A percentile compares a stretch with the other conserved stretches of the same genome.
Conservation (phyloP, 148 eudicot genomes). For the Vaccinium myrtillus region DNA sequence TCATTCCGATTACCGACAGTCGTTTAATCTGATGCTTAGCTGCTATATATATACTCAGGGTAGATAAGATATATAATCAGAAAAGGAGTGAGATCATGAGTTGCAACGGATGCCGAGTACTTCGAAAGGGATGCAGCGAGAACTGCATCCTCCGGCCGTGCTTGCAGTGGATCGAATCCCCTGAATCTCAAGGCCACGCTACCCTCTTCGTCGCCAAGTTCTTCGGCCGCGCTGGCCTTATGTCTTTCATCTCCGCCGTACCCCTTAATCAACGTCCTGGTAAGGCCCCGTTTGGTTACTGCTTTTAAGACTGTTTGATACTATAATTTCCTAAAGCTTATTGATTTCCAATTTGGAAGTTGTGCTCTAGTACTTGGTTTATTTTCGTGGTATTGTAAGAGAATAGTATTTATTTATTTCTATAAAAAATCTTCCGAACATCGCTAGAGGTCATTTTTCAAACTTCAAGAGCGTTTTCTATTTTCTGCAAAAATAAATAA, state of each 20-base stretch:
- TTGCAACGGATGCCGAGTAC: conserved; percentile 73
- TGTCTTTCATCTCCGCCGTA: conserved; percentile 71
- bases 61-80: background rate
- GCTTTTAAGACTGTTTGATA: background rate
- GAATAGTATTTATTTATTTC: background rate
- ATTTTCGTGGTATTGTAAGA: background rate
- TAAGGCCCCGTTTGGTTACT: conserved; percentile 14
- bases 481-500: background rate
- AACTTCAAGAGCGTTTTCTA: background rate
- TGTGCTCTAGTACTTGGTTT: background rate
- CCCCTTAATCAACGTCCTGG: conserved; percentile 59
- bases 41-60: background rate
- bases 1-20: background rate
- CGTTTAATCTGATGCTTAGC: background rate
- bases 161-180: conserved; percentile 50
- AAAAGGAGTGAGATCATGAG: conserved; percentile 39
- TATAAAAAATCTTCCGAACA: background rate
- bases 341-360: background rate
- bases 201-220: conserved; percentile 76
- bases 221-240: conserved; percentile 76
- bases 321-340: background rate
- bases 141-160: conserved; percentile 53
- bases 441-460: background rate
- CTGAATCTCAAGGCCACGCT: conserved; percentile 71
- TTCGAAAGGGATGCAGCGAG: conserved; percentile 78